Evolutionary conservation across 495 filamentous ascomycete genomes (phyloP), one percentile per base, ranked within the genome.

Genomic region (Penicillium alfredii): DNA sequence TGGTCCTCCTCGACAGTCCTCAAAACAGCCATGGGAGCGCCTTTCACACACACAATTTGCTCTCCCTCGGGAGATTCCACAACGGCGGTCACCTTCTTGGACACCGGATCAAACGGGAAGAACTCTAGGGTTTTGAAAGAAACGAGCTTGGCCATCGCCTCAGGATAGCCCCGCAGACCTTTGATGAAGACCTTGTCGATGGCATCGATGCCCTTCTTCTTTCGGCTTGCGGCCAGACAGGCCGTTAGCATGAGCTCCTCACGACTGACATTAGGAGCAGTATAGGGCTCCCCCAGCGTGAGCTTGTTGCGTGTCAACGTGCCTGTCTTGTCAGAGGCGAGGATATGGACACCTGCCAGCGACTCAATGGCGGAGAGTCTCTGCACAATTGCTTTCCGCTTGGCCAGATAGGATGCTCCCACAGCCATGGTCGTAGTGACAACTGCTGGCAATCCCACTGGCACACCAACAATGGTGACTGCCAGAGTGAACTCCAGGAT

Each of bases 401-500:
- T 86, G 47, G 88, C 88, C 41, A 95, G 74, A 58, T 92, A 90
- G 31, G 84, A 81, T 49, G 88, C 88, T 61, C 88, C 88, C 51
- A 95, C 88, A 65, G 88, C 88, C 86, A 95, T 88, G 56, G 88
- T 95, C 38, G 88, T 95, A 47, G 88, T 94, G 51, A 93, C 88
- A 62, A 95, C 88, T 44, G 86, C 88, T 17, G 88, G 88, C 30
- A 95, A 84, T 80, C 88, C 88, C 58, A 95, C 88, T 12, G 88
- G 88, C 8, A 95, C 88, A 74, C 88, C 88, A 33, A 94, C 82
- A 48, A 94, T 86, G 39, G 86, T 86, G 43, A 94, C 86, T 53
- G 83, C 87, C 13, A 75, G 48, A 21, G 88, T 93, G 67, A 85
- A 92, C 51, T 86, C 78, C 36, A 94, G 73, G 43, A 94, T 92